Conservation (phyloP, 768 basidiomycete genomes). For the Termitomyces sp. region DNA sequence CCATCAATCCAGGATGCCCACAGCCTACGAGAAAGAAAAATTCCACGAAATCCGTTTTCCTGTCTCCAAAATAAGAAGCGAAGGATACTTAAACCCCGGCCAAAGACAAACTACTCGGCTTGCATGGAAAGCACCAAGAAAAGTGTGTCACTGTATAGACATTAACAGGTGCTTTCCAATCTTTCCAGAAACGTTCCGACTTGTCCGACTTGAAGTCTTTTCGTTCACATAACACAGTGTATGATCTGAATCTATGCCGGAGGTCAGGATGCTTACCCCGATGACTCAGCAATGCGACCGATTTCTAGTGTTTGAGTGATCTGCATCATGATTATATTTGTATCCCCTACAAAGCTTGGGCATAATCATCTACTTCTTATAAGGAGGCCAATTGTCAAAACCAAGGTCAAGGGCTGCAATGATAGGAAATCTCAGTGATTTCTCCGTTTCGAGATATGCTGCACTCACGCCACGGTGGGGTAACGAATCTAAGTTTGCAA, state of each 20-base stretch:
- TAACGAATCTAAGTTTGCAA: constrained; percentile 40
- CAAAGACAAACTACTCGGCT: background rate
- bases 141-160: background rate
- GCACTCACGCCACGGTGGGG: constrained; percentile 64
- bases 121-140: background rate
- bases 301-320: background rate
- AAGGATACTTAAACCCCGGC: background rate
- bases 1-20: too few species aligned
- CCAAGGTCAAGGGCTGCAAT: constrained; percentile 56
- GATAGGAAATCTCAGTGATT: constrained; percentile 1
- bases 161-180: background rate
- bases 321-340: background rate
- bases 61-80: background rate
- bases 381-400: constrained; percentile 58
- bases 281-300: too few species aligned
- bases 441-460: background rate
- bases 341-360: background rate
- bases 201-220: background rate
- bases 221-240: background rate
- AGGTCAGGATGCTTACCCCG: background rate
- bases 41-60: background rate
- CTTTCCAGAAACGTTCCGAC: background rate
- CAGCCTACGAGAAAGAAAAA: background rate
- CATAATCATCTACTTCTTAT: constrained; percentile 7
- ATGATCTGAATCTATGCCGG: background rate